Evolutionary conservation across 2,329 filamentous ascomycete species (phyloP).

Genomic region (Escovopsis sp.): DNA sequence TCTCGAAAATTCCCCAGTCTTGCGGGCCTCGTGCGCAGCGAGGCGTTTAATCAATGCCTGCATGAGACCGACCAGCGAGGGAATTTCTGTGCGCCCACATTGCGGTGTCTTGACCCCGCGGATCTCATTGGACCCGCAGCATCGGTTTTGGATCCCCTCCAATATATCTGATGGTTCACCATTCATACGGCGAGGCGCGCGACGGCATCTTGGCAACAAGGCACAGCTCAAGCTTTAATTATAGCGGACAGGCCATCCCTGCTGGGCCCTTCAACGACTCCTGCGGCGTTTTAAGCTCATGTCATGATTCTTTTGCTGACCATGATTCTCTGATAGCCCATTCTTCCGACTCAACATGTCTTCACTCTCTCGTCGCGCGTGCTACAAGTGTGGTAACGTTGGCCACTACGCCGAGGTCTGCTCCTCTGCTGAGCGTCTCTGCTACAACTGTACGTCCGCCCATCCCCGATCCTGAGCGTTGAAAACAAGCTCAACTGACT

Average conservation of each 20-base stretch:
- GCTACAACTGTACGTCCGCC: constrained; percentile 85
- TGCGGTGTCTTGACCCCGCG: constrained; percentile 2
- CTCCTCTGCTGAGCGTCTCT: constrained; percentile 93
- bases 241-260: background rate
- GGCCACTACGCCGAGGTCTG: constrained; percentile 80
- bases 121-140: constrained; percentile 3
- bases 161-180: background rate
- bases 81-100: constrained; percentile 2
- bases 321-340: constrained; percentile 24
- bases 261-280: no score
- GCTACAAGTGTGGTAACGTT: constrained; percentile 74
- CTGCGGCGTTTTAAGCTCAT: no score
- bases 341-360: constrained; percentile 42
- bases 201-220: background rate
- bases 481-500: constrained; percentile 9
- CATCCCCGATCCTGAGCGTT: background rate
- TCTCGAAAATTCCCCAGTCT: background rate
- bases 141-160: background rate
- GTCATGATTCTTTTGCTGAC: constrained; percentile 18
- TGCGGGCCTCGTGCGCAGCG: no score
- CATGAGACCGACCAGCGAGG: constrained; percentile 1
- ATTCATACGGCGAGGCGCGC: background rate
- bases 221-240: no score
- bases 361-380: constrained; percentile 67
- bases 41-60: no score